Evolutionary conservation across 2,329 filamentous ascomycete species (phyloP).

Genomic region (Xylariaceae sp.): DNA sequence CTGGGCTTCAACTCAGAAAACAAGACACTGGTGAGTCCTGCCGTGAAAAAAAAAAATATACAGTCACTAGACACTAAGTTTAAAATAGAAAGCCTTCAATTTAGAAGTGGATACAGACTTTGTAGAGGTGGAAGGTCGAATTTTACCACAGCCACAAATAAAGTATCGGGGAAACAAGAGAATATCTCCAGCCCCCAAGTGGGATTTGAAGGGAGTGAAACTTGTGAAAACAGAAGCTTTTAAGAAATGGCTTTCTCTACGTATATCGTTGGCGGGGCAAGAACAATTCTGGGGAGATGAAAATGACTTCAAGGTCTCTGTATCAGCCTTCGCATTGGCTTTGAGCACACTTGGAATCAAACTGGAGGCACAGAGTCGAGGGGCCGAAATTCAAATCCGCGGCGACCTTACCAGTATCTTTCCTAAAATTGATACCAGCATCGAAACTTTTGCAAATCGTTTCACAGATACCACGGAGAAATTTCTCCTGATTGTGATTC

Average conservation of each 20-base stretch:
- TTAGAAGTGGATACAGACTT: conserved; percentile 2
- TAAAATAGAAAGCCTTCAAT: conserved; percentile 2
- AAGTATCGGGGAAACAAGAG: not conserved
- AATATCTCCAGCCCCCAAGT: not conserved
- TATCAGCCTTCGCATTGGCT: not conserved
- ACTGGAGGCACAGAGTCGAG: not conserved
- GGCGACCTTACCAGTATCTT: not conserved
- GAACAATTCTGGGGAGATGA: not conserved
- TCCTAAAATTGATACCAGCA: conserved; percentile 1
- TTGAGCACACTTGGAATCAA: conserved; percentile 2
- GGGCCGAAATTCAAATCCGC: conserved; percentile 1
- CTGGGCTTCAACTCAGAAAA: conserved; percentile 4
- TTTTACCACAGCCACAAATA: not conserved
- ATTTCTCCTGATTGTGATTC: conserved; percentile 4
- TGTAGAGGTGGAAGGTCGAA: conserved; percentile 5
- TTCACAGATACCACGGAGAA: not conserved
- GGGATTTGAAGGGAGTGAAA: conserved; percentile 5
- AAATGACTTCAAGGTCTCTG: not conserved
- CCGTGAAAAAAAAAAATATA: not conserved
- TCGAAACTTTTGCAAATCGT: not conserved
- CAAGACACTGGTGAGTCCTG: not conserved
- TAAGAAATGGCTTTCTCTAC: conserved; percentile 2
- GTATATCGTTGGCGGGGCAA: conserved; percentile 1
- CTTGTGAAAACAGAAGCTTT: conserved; percentile 1
- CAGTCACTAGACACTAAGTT: not conserved